Evolutionary conservation across 139 green algal genomes (phyloP), one percentile per base, ranked within the genome.

Genomic region (Tetradesmus obliquus): DNA sequence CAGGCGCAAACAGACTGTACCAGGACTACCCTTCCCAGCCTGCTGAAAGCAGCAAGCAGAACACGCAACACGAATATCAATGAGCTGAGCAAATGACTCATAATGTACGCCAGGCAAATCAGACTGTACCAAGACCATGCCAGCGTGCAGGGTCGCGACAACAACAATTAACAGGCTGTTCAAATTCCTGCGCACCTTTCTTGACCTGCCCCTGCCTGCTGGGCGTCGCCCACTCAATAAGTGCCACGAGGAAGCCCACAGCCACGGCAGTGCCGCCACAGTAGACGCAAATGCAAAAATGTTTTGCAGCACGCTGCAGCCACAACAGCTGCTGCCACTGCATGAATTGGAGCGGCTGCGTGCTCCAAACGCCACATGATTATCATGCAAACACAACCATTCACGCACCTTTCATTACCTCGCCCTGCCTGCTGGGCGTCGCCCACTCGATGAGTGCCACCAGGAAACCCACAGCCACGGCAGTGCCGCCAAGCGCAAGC

Each of bases 401-500:
- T 45, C 32, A 45, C 54, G n/a, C 19, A 87, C 82, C 82, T 87
- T 87, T 87, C 82, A 74, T 87, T 5, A 24, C 45, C 20, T 87
- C 82, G 12, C 82, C 82, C 10, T 87, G 62, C 55, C 51, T 20
- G 58, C 71, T 80, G 53, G 85, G 85, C 19, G 85, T 82, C 8
- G 54, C 54, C 66, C 62, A 82, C 66, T 92, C 88, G 51, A 88
- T 62, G 4, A 92, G 6, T 5, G 60, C 88, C 19, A 92, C 45
- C 45, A 92, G 45, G 17, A 92, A 55, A 2, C 79, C 79, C 4
- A 92, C 80, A 83, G 51, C 54, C 17, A 92, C 79, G 45, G 88
- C 60, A 55, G 88, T 92, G 51, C 57, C 80, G 24, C 79, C 79
- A 1, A 92, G 51, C 9, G 88, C 88, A 32, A 88, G 79, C 88